A percentile compares a stretch with the other conserved stretches of the same genome.
phyloP scores from a whole-genome alignment of 352 stramenopile species.

The Phytophthora rubi region DNA sequence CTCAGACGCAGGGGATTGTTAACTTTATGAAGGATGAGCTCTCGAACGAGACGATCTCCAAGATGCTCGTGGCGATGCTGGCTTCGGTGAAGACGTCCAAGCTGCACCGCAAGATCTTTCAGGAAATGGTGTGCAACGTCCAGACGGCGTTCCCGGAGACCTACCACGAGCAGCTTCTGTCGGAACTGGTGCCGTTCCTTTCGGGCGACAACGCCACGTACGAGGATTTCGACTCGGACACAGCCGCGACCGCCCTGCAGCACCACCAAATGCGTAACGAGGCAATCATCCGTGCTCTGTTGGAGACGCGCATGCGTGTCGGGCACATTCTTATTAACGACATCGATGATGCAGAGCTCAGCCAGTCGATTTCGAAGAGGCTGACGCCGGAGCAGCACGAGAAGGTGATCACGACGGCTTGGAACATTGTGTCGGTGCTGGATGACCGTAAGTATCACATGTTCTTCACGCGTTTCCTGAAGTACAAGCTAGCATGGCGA shows the following conservation, averaged over 20 bases:
- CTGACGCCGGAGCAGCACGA: constrained; percentile 70
- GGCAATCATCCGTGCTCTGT: constrained; percentile 74
- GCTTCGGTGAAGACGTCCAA: constrained; percentile 87
- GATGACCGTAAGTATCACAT: constrained; percentile 88
- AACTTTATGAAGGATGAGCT: constrained; percentile 69
- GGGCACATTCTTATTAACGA: constrained; percentile 86
- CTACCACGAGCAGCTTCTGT: constrained; percentile 68
- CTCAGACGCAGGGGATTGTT: constrained; percentile 70
- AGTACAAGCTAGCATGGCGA: constrained; percentile 88
- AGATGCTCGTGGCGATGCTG: constrained; percentile 87
- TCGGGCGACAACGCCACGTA: constrained; percentile 81
- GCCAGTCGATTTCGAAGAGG: constrained; percentile 61
- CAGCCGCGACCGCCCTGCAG: constrained; percentile 64
- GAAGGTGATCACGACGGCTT: constrained; percentile 82
- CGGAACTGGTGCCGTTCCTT: constrained; percentile 77
- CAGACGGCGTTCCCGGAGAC: constrained; percentile 75
- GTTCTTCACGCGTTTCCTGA: constrained; percentile 88
- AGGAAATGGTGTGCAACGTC: constrained; percentile 89
- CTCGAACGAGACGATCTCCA: constrained; percentile 78
- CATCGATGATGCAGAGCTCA: constrained; percentile 77
- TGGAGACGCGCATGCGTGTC: constrained; percentile 86
- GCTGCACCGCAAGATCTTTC: constrained; percentile 88
- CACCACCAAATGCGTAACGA: constrained; percentile 86
- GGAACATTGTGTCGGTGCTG: constrained; percentile 87
- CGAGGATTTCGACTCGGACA: constrained; percentile 72